Percentiles rank a stretch among this genome's conserved stretches.
Evolutionary conservation across 495 filamentous ascomycete species (phyloP).

Genomic region (Penicillium samsonianum): DNA sequence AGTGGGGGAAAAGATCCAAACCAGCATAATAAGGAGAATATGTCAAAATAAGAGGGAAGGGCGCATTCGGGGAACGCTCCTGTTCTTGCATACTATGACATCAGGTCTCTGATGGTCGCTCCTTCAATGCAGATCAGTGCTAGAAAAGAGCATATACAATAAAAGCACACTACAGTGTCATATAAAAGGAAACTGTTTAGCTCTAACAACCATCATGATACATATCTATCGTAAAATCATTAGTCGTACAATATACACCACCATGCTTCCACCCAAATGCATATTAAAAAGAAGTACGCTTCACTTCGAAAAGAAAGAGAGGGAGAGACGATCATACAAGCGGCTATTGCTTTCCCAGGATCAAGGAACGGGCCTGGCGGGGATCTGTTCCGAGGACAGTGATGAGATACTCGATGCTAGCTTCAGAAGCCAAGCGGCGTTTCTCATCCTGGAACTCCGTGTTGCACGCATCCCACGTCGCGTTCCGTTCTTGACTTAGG

Average conservation of each 20-base stretch:
- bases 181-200: not conserved
- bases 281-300: slow-evolving; percentile 14
- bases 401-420: slow-evolving; percentile 57
- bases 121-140: too few species aligned
- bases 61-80: too few species aligned
- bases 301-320: slow-evolving; percentile 11
- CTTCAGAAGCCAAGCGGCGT: slow-evolving; percentile 60
- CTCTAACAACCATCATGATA: slow-evolving; percentile 35
- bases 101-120: too few species aligned
- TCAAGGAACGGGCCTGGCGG: slow-evolving; percentile 46
- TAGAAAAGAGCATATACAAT: not conserved
- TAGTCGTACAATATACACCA: slow-evolving; percentile 42
- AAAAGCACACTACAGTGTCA: too few species aligned
- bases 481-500: slow-evolving; percentile 59
- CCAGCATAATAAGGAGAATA: too few species aligned
- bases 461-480: slow-evolving; percentile 69
- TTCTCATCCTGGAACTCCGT: slow-evolving; percentile 70
- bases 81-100: too few species aligned
- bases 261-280: slow-evolving; percentile 14
- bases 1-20: too few species aligned
- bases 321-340: not conserved
- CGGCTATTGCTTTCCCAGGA: slow-evolving; percentile 32
- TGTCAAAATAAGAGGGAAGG: too few species aligned
- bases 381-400: slow-evolving; percentile 52
- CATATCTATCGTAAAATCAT: slow-evolving; percentile 51